Evolutionary conservation across 257 asterid species (phyloP), one percentile per base, ranked within the genome.

Genomic region (Solanum stenotomum): DNA sequence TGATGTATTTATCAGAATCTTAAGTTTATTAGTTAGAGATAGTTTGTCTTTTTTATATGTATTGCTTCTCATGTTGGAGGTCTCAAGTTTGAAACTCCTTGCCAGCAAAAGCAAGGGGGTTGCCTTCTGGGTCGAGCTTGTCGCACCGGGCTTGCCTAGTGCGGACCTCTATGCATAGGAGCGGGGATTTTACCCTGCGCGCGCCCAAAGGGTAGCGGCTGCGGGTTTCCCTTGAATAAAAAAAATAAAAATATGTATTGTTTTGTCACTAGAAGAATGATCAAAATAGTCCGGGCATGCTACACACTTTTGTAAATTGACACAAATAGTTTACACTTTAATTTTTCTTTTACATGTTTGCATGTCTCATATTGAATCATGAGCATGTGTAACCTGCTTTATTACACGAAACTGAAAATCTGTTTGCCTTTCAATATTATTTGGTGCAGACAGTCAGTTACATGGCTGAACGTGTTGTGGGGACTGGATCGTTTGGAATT

Each of bases 401-500:
- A 56, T 82, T 20, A 82, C 68, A 9, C 1, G 31, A 20, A 82
- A 29, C 0, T 49, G 86, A 82, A 46, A 22, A 56, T 52, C 56
- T 87, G 40, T 81, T 77, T n/a, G 61, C 33, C 65, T 38, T 49
- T 4, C 65, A 10, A 44, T 78, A 83, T 71, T 23, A 49, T 49
- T 72, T 84, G 8, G 13, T 89, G 92, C 94, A 93, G 95, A 91
- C 92, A 27, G 94, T 93, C 46, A 91, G 93, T 91, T 93, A 93
- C 89, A 93, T 93, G 95, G 95, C 95, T 49, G 95, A 93, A 88
- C 93, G 94, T 71, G 95, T 91, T 38, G 95, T 93, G 29, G 95
- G 95, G 42, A 93, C 95, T 11, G 95, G 95, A 59, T 91, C 95
- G 5, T 93, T 93, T 89, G 95, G 95, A 83, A 70, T 91, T 86